phyloP scores from a whole-genome alignment of 1,284 basidiomycete genomes.

The Xerocomus amazonicus region DNA sequence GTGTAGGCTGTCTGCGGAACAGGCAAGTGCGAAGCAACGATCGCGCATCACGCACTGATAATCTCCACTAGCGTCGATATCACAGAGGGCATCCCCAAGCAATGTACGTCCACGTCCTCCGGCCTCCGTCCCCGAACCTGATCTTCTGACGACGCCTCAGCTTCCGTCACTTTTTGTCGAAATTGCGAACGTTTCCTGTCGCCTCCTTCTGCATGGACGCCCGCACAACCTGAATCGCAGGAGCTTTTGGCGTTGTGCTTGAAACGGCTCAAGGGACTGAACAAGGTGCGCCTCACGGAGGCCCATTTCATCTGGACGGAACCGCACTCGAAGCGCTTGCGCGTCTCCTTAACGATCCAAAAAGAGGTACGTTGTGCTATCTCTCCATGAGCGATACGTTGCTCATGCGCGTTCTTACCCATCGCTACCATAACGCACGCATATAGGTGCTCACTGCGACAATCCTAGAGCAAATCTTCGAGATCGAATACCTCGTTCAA shows the following conservation, averaged over 20 bases:
- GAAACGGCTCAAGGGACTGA: conserved; percentile 92
- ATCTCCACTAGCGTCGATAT: conserved; percentile 74
- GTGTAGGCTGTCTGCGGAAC: conserved; percentile 88
- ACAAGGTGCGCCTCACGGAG: conserved; percentile 93
- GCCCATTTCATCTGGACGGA: conserved; percentile 99
- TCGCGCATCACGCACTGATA: conserved; percentile 3
- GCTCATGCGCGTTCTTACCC: background rate
- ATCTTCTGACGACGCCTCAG: conserved; percentile 36
- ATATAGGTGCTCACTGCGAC: conserved; percentile 86
- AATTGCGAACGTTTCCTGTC: conserved; percentile 97
- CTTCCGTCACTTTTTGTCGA: conserved; percentile 89
- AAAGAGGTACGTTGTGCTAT: conserved; percentile 70
- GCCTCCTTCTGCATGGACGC: conserved; percentile 86
- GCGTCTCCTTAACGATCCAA: conserved; percentile 95
- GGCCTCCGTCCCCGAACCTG: background rate
- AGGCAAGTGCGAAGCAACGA: conserved; percentile 45
- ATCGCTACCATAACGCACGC: background rate
- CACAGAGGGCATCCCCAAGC: conserved; percentile 97
- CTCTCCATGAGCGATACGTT: background rate
- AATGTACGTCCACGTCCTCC: conserved; percentile 48
- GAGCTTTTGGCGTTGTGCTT: conserved; percentile 90
- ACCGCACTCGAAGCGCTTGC: conserved; percentile 91
- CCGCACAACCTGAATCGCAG: conserved; percentile 86
- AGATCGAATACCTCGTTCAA: conserved; percentile 94
- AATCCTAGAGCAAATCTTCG: conserved; percentile 96